Conservation (phyloP, 768 basidiomycete genomes). For the Suillus subluteus region DNA sequence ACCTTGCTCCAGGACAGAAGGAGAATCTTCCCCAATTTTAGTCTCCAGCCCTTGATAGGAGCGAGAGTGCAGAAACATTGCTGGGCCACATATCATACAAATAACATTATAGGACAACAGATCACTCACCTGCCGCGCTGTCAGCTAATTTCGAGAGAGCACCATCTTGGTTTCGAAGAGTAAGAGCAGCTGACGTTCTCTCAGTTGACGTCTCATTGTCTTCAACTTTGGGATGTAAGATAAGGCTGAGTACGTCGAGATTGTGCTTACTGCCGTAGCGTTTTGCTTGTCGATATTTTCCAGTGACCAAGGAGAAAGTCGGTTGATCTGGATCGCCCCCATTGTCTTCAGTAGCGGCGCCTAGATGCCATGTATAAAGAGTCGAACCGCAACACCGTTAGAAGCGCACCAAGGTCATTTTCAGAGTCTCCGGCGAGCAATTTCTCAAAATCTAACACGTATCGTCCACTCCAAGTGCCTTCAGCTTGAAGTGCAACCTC, state of each 20-base stretch:
- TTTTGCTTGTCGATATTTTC: slow-evolving; percentile 80
- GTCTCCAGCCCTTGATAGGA: slow-evolving; percentile 83
- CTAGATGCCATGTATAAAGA: slow-evolving; percentile 12
- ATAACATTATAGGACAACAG: slow-evolving; percentile 11
- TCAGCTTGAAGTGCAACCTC: slow-evolving; percentile 75
- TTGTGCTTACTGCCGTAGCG: slow-evolving; percentile 53
- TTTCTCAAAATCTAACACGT: slow-evolving; percentile 77
- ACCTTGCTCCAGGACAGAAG: slow-evolving; percentile 85
- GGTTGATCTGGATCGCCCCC: slow-evolving; percentile 63
- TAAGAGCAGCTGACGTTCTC: slow-evolving; percentile 45
- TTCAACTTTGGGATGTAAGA: slow-evolving; percentile 15
- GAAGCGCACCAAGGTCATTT: slow-evolving; percentile 14
- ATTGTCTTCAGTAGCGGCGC: slow-evolving; percentile 19
- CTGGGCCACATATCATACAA: slow-evolving; percentile 40
- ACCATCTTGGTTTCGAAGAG: slow-evolving; percentile 66
- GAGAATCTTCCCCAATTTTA: slow-evolving; percentile 75
- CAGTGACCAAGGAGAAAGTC: slow-evolving; percentile 84
- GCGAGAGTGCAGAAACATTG: slow-evolving; percentile 69
- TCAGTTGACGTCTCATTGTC: slow-evolving; percentile 19
- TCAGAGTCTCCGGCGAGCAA: slow-evolving; percentile 45
- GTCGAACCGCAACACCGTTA: not conserved
- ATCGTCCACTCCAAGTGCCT: slow-evolving; percentile 73
- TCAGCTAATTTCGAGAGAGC: slow-evolving; percentile 57
- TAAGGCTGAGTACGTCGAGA: not conserved
- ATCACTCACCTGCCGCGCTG: slow-evolving; percentile 69